Percentiles rank a stretch among this genome's conserved stretches.
Evolutionary conservation across 768 basidiomycete genomes (phyloP).

Genomic region (Mycena venus): DNA sequence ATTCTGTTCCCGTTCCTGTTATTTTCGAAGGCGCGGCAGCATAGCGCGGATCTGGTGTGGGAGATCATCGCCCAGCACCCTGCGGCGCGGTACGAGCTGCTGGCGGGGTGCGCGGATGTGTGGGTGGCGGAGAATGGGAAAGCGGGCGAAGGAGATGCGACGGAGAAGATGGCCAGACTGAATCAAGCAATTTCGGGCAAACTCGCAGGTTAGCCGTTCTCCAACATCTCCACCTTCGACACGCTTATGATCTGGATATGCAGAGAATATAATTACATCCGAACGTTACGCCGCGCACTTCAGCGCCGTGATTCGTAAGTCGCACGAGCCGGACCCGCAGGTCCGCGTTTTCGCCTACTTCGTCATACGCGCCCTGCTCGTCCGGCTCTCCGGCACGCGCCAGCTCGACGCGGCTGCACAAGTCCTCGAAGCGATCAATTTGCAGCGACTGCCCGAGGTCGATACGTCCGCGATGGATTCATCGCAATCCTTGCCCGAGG

Average conservation of each 20-base stretch:
- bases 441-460: conserved; percentile 60
- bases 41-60: conserved; percentile 79
- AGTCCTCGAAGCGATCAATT: conserved; percentile 60
- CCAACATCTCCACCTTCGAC: background rate
- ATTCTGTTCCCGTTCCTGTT: conserved; percentile 82
- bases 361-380: conserved; percentile 72
- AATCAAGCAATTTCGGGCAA: conserved; percentile 70
- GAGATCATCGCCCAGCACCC: conserved; percentile 63
- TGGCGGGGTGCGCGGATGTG: conserved; percentile 67
- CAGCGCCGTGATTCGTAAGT: conserved; percentile 62
- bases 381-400: conserved; percentile 66
- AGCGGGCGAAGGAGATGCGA: conserved; percentile 40
- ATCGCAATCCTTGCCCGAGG: conserved; percentile 48
- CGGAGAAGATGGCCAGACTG: conserved; percentile 33
- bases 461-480: conserved; percentile 53
- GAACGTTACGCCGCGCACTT: conserved; percentile 58
- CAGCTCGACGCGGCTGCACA: conserved; percentile 68
- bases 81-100: conserved; percentile 54
- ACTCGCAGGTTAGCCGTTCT: conserved; percentile 71
- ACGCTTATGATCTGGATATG: background rate
- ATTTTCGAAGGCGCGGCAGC: conserved; percentile 78
- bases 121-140: conserved; percentile 52
- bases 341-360: conserved; percentile 72
- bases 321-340: conserved; percentile 64
- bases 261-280: conserved; percentile 77